These are phyloP conservation scores for Wickerhamiella qilinensis DNA, from an alignment of 805 yeast genomes.

Conservation along the genomic window DNA sequence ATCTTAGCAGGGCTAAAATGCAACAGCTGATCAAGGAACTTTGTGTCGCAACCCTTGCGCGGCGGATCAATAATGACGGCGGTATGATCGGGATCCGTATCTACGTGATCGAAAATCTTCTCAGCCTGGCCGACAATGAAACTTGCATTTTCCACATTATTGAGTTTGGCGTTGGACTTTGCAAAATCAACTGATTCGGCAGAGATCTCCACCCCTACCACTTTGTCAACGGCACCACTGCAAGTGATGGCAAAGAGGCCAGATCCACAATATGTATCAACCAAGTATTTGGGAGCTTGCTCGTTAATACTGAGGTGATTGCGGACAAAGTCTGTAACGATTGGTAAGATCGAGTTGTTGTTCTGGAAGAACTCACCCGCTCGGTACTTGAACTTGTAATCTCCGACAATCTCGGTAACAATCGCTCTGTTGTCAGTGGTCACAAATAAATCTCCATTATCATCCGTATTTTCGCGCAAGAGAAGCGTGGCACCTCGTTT, in stretches of 20 bases:
- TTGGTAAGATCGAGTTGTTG: slow-evolving; percentile 78
- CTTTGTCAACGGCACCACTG: slow-evolving; percentile 62
- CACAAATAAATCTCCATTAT: slow-evolving; percentile 43
- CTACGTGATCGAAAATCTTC: slow-evolving; percentile 51
- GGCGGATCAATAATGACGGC: slow-evolving; percentile 94
- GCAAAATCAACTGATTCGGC: slow-evolving; percentile 88
- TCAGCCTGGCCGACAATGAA: slow-evolving; percentile 91
- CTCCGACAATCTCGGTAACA: slow-evolving; percentile 57
- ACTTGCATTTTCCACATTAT: slow-evolving; percentile 59
- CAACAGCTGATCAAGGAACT: slow-evolving; percentile 70
- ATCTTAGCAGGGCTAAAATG: slow-evolving; percentile 70
- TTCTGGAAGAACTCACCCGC: slow-evolving; percentile 97
- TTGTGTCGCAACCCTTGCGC: slow-evolving; percentile 88
- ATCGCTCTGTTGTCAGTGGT: slow-evolving; percentile 65
- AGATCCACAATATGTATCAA: slow-evolving; percentile 93
- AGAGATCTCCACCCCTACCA: slow-evolving; percentile 86
- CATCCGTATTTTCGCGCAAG: slow-evolving; percentile 51
- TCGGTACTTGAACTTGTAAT: slow-evolving; percentile 61
- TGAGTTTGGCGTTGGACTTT: slow-evolving; percentile 56
- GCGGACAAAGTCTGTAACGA: slow-evolving; percentile 67
- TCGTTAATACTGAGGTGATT: slow-evolving; percentile 38
- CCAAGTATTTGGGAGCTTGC: slow-evolving; percentile 43
- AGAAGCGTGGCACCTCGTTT: slow-evolving; percentile 78
- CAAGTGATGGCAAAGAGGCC: slow-evolving; percentile 86
- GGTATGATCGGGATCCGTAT: slow-evolving; percentile 56